Evolutionary conservation across 495 filamentous ascomycete species (phyloP), one percentile per base, ranked within the genome.

Genomic region (Lasiosphaeria hispida): DNA sequence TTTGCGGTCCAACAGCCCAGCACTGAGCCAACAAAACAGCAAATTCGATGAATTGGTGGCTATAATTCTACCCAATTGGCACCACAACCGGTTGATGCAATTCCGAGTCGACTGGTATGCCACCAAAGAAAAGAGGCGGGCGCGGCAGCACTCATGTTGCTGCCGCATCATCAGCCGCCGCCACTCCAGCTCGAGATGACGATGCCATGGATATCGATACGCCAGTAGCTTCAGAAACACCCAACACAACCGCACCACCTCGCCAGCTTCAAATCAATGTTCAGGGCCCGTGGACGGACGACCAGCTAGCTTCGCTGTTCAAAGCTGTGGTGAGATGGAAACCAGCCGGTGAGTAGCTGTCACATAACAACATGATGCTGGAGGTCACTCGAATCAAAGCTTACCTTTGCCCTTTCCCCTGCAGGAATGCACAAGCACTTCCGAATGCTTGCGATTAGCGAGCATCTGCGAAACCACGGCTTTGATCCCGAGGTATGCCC

Each of bases 341-440:
- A 68, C 94, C 94, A 40, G 91, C 92, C 59, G 94, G 93, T 92
- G 69, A 79, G 77, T 59, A 44, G 19, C 40, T 40, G 1, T 7
- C 35, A n/a, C 42, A n/a, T n/a, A n/a, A n/a, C n/a, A n/a, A n/a
- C n/a, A n/a, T 48, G 38, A 14, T 34, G 14, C 9, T 35, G 18
- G 42, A 0, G 3, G 4, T 14, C 1, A 19, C 8, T 15, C 41
- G 17, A 50, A 33, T n/a, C 10, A 13, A 43, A 45, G 48, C 59
- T 48, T 42, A 62, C 60, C 50, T 59, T 58, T 50, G 19, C 57
- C 19, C 10, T 43, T 33, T 10, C 13, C 36, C 11, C 15, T 30
- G 9, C 56, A 96, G 93, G 93, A 48, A 87, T 98, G 78, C 93
- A 98, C 76, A 97, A 95, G 72, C 92, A 97, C 74, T 97, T 98